phyloP scores from a whole-genome alignment of 108 stramenopile species.

The Cyclotella choctawhatcheeana region DNA sequence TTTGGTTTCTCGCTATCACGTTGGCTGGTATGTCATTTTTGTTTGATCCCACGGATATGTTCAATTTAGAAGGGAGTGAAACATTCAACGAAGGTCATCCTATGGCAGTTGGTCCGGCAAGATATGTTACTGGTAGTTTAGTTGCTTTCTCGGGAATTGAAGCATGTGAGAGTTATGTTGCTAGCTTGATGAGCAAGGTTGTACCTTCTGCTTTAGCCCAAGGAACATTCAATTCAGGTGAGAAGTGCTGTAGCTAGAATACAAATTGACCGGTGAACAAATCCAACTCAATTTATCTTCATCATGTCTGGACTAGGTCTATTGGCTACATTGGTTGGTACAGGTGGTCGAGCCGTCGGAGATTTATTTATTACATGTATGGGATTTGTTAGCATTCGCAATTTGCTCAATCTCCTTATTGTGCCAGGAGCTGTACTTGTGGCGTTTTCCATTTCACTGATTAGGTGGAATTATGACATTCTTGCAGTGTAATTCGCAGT shows the following conservation, averaged over 20 bases:
- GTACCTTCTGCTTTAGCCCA: slow-evolving; percentile 42
- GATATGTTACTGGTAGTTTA: slow-evolving; percentile 47
- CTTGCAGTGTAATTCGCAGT: slow-evolving; percentile 16
- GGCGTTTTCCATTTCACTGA: slow-evolving; percentile 21
- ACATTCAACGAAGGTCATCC: slow-evolving; percentile 38
- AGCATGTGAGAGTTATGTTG: slow-evolving; percentile 46
- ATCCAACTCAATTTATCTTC: neutral
- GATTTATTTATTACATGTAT: slow-evolving; percentile 70
- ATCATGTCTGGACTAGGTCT: too few relatives aligned
- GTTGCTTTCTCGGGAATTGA: slow-evolving; percentile 46
- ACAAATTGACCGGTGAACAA: slow-evolving; percentile 33
- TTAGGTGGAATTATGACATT: slow-evolving; percentile 36
- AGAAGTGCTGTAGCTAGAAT: slow-evolving; percentile 28
- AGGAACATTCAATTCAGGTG: slow-evolving; percentile 56
- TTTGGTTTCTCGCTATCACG: slow-evolving; percentile 42
- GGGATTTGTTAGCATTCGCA: slow-evolving; percentile 64
- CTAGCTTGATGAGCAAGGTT: slow-evolving; percentile 51
- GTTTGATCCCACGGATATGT: slow-evolving; percentile 34
- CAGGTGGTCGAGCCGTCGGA: slow-evolving; percentile 59
- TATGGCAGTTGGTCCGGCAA: slow-evolving; percentile 31
- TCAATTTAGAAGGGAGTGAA: slow-evolving; percentile 28
- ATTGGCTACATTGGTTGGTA: slow-evolving; percentile 4
- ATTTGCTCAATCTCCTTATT: slow-evolving; percentile 66
- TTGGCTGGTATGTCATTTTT: slow-evolving; percentile 40
- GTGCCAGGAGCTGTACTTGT: slow-evolving; percentile 52